Percentiles rank a stretch among this genome's conserved stretches.
phyloP scores from a whole-genome alignment of 768 basidiomycete genomes.

The Auricularia sp. region DNA sequence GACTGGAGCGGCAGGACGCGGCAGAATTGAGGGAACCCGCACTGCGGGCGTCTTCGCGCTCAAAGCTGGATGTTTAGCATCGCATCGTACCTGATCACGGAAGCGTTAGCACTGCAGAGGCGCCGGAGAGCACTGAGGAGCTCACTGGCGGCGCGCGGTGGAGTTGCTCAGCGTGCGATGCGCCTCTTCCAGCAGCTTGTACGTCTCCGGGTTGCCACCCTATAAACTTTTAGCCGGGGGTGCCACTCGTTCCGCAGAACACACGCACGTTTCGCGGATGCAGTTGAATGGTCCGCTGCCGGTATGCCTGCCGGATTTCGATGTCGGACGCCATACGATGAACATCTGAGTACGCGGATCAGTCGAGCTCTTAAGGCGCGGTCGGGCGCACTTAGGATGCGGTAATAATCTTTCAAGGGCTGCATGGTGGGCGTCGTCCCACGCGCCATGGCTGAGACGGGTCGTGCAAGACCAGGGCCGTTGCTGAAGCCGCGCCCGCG shows the following conservation, averaged over 20 bases:
- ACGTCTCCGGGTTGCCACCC: slow-evolving; percentile 93
- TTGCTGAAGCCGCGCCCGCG: neutral
- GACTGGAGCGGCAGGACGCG: too few relatives aligned
- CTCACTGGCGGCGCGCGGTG: slow-evolving; percentile 43
- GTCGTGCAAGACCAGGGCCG: neutral
- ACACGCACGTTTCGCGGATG: neutral
- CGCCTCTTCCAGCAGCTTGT: slow-evolving; percentile 85
- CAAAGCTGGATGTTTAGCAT: neutral
- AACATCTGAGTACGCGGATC: neutral
- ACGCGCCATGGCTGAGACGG: neutral
- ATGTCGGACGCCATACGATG: slow-evolving; percentile 26
- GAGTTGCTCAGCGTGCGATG: slow-evolving; percentile 75
- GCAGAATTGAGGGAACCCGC: too few relatives aligned
- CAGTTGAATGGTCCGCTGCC: slow-evolving; percentile 54
- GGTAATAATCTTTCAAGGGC: slow-evolving; percentile 65
- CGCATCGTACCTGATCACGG: neutral
- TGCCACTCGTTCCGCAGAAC: slow-evolving; percentile 2
- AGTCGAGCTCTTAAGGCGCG: neutral
- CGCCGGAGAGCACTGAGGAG: neutral
- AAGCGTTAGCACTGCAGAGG: neutral
- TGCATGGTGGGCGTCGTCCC: neutral
- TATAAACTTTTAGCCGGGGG: slow-evolving; percentile 18
- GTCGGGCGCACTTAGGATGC: slow-evolving; percentile 42
- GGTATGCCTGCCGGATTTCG: slow-evolving; percentile 88
- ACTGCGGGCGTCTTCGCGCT: too few relatives aligned